A percentile compares a stretch with the other conserved stretches of the same genome.
Conservation (phyloP, 192 early-diverging fungal species). For the Podochytrium sp. region DNA sequence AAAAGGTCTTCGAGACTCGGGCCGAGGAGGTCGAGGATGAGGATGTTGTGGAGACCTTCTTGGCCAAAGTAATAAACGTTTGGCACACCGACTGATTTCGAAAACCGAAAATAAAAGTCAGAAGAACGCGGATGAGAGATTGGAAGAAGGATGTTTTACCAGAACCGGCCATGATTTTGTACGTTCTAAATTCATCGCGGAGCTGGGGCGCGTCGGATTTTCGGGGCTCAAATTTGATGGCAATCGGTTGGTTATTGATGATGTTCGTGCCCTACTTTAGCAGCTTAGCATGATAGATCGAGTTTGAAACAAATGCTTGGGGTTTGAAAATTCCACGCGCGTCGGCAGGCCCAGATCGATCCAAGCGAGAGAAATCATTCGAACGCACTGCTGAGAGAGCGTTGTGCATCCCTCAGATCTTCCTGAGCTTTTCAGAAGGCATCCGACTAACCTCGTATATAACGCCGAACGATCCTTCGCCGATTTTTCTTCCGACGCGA, state of each 20-base stretch:
- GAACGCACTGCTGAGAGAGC: no score
- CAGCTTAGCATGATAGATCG: no score
- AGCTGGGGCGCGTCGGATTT: slow-evolving; percentile 98
- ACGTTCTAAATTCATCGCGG: slow-evolving; percentile 93
- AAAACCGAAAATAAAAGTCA: no score
- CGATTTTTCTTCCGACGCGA: slow-evolving; percentile 94
- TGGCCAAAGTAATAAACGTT: slow-evolving; percentile 94
- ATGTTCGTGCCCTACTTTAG: slow-evolving; percentile 74
- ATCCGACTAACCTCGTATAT: slow-evolving; percentile 89
- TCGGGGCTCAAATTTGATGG: slow-evolving; percentile 97
- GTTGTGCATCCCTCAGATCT: no score
- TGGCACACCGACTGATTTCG: slow-evolving; percentile 81
- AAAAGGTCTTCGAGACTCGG: slow-evolving; percentile 95
- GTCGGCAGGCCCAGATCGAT: background rate
- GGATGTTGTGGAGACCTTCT: slow-evolving; percentile 93
- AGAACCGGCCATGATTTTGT: slow-evolving; percentile 84
- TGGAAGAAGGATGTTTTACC: slow-evolving; percentile 18
- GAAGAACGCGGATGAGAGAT: background rate
- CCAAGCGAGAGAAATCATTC: no score
- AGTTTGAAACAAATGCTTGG: no score
- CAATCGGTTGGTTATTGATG: slow-evolving; percentile 87
- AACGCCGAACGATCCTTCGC: slow-evolving; percentile 97
- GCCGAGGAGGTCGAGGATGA: slow-evolving; percentile 95
- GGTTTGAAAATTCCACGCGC: background rate
- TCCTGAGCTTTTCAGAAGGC: background rate